These are phyloP conservation scores for Fusarium oligoseptatum DNA, from an alignment of 2,329 filamentous ascomycete genomes.

Conservation along the genomic window DNA sequence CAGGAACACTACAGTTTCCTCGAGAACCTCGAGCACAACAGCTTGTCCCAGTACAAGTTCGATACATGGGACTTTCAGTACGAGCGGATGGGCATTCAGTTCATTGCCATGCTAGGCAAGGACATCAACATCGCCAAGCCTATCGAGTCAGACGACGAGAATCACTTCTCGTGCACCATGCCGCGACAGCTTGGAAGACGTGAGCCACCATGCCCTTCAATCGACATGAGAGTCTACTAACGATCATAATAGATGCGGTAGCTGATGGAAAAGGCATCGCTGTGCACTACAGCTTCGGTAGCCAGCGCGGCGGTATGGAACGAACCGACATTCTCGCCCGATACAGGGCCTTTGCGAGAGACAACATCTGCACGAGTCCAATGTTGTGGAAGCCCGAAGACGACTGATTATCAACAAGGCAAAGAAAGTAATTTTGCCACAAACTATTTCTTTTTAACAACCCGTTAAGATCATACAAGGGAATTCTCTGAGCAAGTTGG, in stretches of 20 bases:
- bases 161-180: slow-evolving; percentile 58
- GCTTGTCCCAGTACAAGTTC: slow-evolving; percentile 63
- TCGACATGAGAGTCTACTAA: slow-evolving; percentile 19
- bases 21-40: slow-evolving; percentile 62
- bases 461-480: neutral
- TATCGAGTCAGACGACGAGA: slow-evolving; percentile 60
- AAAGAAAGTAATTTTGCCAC: neutral
- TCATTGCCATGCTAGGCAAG: slow-evolving; percentile 65
- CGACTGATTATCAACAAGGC: slow-evolving; percentile 4
- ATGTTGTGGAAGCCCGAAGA: slow-evolving; percentile 49
- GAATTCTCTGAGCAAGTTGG: neutral
- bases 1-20: slow-evolving; percentile 64
- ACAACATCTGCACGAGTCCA: slow-evolving; percentile 60
- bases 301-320: slow-evolving; percentile 56
- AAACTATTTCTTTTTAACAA: neutral
- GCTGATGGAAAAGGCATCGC: slow-evolving; percentile 68
- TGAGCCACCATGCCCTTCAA: slow-evolving; percentile 19
- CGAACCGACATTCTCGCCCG: slow-evolving; percentile 66
- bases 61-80: slow-evolving; percentile 63
- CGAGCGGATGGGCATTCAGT: slow-evolving; percentile 65
- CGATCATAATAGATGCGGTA: slow-evolving; percentile 52
- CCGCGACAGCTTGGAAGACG: slow-evolving; percentile 55
- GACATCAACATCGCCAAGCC: slow-evolving; percentile 64
- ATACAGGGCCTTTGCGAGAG: slow-evolving; percentile 65
- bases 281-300: slow-evolving; percentile 65